Evolutionary conservation across 371 early-diverging fungal genomes (phyloP).

Genomic region (Mortierella sp.): DNA sequence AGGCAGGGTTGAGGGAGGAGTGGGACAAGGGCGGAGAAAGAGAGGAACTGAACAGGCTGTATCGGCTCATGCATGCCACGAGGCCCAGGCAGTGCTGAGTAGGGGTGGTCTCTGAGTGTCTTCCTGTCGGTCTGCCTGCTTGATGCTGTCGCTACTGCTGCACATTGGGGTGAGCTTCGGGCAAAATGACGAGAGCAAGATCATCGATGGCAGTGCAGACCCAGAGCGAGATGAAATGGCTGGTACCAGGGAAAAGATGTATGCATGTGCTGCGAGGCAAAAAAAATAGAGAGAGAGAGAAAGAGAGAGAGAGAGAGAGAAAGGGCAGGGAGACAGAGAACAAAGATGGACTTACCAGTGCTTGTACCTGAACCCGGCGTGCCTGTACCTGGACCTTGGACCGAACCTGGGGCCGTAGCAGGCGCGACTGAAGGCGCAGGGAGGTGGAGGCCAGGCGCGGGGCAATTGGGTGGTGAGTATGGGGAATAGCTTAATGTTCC

Average conservation of each 20-base stretch:
- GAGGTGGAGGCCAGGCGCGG: neutral
- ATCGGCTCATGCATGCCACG: neutral
- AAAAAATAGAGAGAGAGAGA: neutral
- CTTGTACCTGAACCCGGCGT: neutral
- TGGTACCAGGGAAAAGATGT: constrained; percentile 9
- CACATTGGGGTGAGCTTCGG: constrained; percentile 9
- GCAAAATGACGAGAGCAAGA: constrained; percentile 12
- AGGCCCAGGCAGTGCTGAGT: neutral
- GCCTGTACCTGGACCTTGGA: neutral
- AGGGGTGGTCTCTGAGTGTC: neutral
- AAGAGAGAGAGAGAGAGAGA: neutral
- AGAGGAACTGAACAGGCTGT: constrained; percentile 4
- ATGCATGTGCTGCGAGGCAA: constrained; percentile 8
- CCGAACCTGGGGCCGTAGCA: neutral
- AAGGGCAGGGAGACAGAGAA: neutral
- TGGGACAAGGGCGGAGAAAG: neutral
- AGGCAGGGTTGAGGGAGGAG: neutral
- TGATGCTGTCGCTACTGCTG: constrained; percentile 12
- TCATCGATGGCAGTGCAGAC: neutral
- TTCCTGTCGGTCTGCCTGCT: too few species aligned
- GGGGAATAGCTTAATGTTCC: constrained; percentile 30
- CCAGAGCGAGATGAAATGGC: neutral
- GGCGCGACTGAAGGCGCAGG: neutral
- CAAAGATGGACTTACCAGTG: neutral
- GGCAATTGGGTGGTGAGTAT: constrained; percentile 8